Percentiles rank a stretch among this genome's conserved stretches.
These are phyloP conservation scores for Elsinoe perseae DNA, from an alignment of 2,329 filamentous ascomycete species.

Conservation along the genomic window DNA sequence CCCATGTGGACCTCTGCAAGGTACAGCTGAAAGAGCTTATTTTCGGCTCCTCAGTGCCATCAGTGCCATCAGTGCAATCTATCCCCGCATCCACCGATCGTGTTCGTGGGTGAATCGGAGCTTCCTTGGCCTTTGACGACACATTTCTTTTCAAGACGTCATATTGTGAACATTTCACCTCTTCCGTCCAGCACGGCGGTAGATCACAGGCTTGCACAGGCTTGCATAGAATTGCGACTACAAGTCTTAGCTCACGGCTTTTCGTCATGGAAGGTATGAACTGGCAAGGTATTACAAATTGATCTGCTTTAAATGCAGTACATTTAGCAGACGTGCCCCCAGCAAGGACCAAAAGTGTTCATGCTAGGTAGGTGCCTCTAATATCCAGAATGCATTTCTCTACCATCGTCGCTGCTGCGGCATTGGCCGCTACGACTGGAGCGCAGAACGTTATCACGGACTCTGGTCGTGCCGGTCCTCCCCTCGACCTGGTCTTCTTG, in stretches of 20 bases:
- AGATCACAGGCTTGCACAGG: neutral
- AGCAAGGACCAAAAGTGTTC: neutral
- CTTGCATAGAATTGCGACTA: neutral
- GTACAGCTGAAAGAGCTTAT: neutral
- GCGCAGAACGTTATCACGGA: constrained; percentile 25
- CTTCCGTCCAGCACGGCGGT: neutral
- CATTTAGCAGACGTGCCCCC: neutral
- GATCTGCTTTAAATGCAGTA: neutral
- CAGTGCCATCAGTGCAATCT: neutral
- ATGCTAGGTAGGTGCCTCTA: neutral
- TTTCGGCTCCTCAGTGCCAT: constrained; percentile 11
- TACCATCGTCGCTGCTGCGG: neutral
- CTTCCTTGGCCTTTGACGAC: neutral
- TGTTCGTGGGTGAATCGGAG: constrained; percentile 6
- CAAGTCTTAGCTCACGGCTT: constrained; percentile 1
- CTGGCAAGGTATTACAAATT: constrained; percentile 7
- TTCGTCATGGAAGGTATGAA: constrained; percentile 9
- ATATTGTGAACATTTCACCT: neutral
- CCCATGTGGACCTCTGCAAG: constrained; percentile 10
- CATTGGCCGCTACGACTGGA: neutral
- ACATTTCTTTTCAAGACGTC: constrained; percentile 3
- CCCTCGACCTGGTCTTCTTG: constrained; percentile 43
- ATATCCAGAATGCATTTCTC: constrained; percentile 1
- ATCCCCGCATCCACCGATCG: constrained; percentile 9
- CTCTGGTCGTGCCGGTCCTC: constrained; percentile 35